Evolutionary conservation across 495 filamentous ascomycete genomes (phyloP).

Genomic region (Penicillium soppii): DNA sequence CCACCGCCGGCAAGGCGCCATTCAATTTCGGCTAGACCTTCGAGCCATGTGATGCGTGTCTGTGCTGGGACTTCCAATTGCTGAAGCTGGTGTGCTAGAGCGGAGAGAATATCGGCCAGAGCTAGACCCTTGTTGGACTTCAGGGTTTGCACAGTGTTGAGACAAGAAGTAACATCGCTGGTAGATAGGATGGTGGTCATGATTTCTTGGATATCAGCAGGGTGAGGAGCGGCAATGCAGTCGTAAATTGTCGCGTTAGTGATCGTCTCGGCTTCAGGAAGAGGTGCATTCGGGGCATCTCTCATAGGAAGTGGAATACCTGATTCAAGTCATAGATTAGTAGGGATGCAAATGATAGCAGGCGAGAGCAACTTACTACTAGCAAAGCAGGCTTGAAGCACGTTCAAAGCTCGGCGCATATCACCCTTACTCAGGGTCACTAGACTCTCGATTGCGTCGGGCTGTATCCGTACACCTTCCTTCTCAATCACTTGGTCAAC

Average conservation of each 20-base stretch:
- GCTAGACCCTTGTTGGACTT: slow-evolving; percentile 88
- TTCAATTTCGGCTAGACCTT: slow-evolving; percentile 89
- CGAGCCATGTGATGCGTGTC: slow-evolving; percentile 87
- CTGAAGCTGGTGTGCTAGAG: slow-evolving; percentile 75
- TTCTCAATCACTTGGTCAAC: slow-evolving; percentile 90
- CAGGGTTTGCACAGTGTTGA: slow-evolving; percentile 80
- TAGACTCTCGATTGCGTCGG: slow-evolving; percentile 74
- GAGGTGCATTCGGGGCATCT: slow-evolving; percentile 57
- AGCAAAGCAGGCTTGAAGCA: slow-evolving; percentile 94
- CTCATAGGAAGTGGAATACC: slow-evolving; percentile 71
- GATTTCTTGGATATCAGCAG: slow-evolving; percentile 82
- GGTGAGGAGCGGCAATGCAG: slow-evolving; percentile 95
- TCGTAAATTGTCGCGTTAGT: slow-evolving; percentile 93
- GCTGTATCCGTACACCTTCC: slow-evolving; percentile 78
- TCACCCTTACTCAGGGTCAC: slow-evolving; percentile 90
- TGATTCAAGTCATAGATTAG: slow-evolving; percentile 13
- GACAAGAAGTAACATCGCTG: slow-evolving; percentile 80
- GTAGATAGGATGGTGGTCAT: slow-evolving; percentile 77
- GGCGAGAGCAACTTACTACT: slow-evolving; percentile 59
- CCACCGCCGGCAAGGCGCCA: slow-evolving; percentile 87
- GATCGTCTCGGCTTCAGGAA: slow-evolving; percentile 68
- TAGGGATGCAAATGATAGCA: background rate
- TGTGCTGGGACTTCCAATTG: slow-evolving; percentile 83
- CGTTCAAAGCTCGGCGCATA: slow-evolving; percentile 93
- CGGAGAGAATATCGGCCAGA: slow-evolving; percentile 87